Percentiles rank a stretch among this genome's conserved stretches.
Evolutionary conservation across 305 asterid species (phyloP).

Genomic region (Rubia occidens): DNA sequence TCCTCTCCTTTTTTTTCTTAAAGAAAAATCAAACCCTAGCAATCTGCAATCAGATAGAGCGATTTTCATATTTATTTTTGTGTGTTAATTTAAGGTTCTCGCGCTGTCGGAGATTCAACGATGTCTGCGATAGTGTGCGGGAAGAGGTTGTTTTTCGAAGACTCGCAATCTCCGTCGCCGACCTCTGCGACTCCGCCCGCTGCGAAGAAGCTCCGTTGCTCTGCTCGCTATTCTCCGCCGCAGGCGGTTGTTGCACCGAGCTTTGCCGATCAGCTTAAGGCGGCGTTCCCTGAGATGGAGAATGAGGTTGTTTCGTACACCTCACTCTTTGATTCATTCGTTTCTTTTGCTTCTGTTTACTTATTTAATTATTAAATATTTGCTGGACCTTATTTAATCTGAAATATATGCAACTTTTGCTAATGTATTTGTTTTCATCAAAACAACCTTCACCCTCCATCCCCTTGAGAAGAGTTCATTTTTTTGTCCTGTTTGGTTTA

Average conservation of each 20-base stretch:
- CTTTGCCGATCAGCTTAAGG: conserved; percentile 38
- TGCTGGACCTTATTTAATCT: neutral
- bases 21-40: conserved; percentile 10
- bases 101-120: conserved; percentile 17
- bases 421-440: no score
- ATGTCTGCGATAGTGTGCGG: conserved; percentile 80
- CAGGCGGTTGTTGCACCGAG: conserved; percentile 25
- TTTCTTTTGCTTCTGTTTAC: neutral
- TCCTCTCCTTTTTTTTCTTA: neutral
- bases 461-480: neutral
- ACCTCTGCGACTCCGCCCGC: conserved; percentile 21
- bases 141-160: conserved; percentile 79
- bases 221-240: conserved; percentile 43
- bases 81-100: neutral
- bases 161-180: conserved; percentile 48
- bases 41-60: neutral
- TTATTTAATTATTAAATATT: no score
- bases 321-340: neutral
- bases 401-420: neutral
- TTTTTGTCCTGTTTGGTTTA: neutral
- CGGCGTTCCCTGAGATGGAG: conserved; percentile 54
- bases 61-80: conserved; percentile 2
- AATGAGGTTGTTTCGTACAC: conserved; percentile 32
- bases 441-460: no score
- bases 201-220: conserved; percentile 55